Conservation (phyloP, 2,329 filamentous ascomycete species). For the Mycosphaerella sp. region DNA sequence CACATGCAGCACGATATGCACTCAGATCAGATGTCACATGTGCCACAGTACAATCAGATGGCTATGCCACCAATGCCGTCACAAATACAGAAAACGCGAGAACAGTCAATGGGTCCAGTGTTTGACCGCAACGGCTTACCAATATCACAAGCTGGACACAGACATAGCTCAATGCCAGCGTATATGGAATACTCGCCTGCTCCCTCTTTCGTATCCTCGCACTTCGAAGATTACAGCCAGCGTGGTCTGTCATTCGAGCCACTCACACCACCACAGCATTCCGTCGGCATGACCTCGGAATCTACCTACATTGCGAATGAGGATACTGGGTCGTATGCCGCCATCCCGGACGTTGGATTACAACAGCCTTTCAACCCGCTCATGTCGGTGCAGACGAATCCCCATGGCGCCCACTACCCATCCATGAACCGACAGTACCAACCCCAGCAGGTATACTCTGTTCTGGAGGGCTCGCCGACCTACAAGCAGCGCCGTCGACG, state of each 20-base stretch:
- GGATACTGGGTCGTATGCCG: conserved; percentile 91
- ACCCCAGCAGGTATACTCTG: conserved; percentile 77
- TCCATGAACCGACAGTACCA: conserved; percentile 62
- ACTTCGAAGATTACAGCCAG: conserved; percentile 97
- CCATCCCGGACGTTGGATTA: conserved; percentile 79
- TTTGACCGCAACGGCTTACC: conserved; percentile 92
- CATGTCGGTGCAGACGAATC: conserved; percentile 83
- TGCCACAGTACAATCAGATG: conserved; percentile 67
- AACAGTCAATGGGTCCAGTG: conserved; percentile 68
- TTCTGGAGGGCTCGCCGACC: conserved; percentile 95
- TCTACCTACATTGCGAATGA: conserved; percentile 98
- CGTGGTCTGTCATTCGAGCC: conserved; percentile 95
- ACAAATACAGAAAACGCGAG: conserved; percentile 70
- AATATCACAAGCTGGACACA: conserved; percentile 74
- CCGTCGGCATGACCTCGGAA: conserved; percentile 75
- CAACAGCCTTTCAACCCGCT: conserved; percentile 76
- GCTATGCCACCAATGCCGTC: conserved; percentile 67
- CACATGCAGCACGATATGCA: conserved; percentile 46
- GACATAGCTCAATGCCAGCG: conserved; percentile 96
- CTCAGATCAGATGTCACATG: conserved; percentile 54
- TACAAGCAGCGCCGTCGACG: conserved; percentile 96
- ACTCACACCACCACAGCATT: conserved; percentile 89
- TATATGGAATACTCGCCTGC: conserved; percentile 98
- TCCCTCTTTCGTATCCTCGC: conserved; percentile 96
- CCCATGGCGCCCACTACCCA: conserved; percentile 73